Evolutionary conservation across 169 alveolate genomes (phyloP).

Genomic region (Babesia ovata): DNA sequence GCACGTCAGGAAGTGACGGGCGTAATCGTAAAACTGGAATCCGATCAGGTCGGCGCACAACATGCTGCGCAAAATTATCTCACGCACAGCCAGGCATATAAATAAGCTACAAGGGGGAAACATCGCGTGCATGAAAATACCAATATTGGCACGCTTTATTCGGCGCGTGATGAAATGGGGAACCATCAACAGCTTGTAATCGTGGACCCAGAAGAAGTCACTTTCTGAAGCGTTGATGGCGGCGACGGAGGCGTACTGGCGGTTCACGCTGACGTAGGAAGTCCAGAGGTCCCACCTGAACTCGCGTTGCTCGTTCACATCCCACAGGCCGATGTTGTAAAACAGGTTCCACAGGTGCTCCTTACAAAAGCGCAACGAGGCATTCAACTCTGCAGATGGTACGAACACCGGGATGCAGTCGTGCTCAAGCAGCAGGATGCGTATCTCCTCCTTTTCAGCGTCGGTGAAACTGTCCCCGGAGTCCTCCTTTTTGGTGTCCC

Average conservation of each 20-base stretch:
- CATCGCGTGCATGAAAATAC: conserved; percentile 91
- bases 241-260: conserved; percentile 66
- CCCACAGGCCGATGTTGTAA: conserved; percentile 77
- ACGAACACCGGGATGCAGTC: conserved; percentile 70
- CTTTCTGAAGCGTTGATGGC: conserved; percentile 50
- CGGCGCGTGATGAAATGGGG: conserved; percentile 82
- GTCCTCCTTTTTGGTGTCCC: neutral
- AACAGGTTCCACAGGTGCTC: conserved; percentile 71
- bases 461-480: conserved; percentile 25
- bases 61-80: conserved; percentile 88
- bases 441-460: conserved; percentile 43
- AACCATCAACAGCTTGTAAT: conserved; percentile 85
- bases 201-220: conserved; percentile 90
- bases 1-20: conserved; percentile 84
- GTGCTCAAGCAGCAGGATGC: conserved; percentile 27
- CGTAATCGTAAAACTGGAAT: conserved; percentile 92
- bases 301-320: conserved; percentile 71
- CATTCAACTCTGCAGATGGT: conserved; percentile 23
- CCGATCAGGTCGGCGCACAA: conserved; percentile 92
- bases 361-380: conserved; percentile 49
- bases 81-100: conserved; percentile 87
- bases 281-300: conserved; percentile 81
- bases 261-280: conserved; percentile 73
- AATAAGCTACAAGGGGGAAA: conserved; percentile 91
- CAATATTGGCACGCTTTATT: conserved; percentile 82